Percentiles rank a stretch among this genome's conserved stretches.
Evolutionary conservation across 169 alveolate genomes (phyloP).

Genomic region (Plasmodium cynomolgi): DNA sequence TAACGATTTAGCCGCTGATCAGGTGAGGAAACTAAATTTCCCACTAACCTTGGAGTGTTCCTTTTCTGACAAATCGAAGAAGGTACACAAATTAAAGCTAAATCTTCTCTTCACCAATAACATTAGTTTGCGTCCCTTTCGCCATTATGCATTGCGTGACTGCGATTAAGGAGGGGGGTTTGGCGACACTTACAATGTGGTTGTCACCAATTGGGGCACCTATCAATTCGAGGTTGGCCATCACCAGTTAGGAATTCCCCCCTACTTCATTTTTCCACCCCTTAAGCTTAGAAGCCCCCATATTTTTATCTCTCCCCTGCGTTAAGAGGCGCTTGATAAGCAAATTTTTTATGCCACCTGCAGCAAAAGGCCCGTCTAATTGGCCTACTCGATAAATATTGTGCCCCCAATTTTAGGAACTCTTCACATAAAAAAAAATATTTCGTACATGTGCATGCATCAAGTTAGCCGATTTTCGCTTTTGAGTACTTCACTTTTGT

Average conservation of each 20-base stretch:
- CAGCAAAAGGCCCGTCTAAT: background rate
- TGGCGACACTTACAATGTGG: background rate
- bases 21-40: slow-evolving; percentile 39
- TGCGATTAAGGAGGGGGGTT: background rate
- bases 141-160: slow-evolving; percentile 34
- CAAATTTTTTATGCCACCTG: background rate
- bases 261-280: background rate
- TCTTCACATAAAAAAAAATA: background rate
- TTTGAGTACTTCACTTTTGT: background rate
- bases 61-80: slow-evolving; percentile 64
- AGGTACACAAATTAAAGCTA: slow-evolving; percentile 21
- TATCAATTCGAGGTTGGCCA: background rate
- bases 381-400: background rate
- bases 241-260: background rate
- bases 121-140: slow-evolving; percentile 20
- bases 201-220: background rate
- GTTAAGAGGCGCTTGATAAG: background rate
- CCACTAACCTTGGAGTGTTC: slow-evolving; percentile 56
- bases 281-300: background rate
- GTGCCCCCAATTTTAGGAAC: background rate
- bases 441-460: background rate
- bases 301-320: background rate
- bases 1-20: background rate
- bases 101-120: slow-evolving; percentile 59
- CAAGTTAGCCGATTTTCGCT: background rate